Evolutionary conservation across 2,329 filamentous ascomycete species (phyloP), one percentile per base, ranked within the genome.

Genomic region (Hymenoscyphus infarciens): DNA sequence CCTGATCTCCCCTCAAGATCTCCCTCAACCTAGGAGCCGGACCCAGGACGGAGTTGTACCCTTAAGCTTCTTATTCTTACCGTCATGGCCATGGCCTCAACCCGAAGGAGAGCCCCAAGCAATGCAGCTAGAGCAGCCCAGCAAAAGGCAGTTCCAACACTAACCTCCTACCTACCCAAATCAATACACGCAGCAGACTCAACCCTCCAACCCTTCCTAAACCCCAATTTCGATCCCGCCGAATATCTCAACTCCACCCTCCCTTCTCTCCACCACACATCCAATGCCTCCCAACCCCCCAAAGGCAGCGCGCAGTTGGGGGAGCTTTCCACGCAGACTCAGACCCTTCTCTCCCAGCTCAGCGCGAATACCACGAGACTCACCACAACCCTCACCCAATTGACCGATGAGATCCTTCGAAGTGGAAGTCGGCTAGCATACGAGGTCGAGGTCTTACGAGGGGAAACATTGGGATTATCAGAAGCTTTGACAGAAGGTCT

Each of bases 321-420:
- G n/a, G 87, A 94, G 64, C 78, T 97, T 59, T 92, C 92, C 1
- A 82, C 87, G 0, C 90, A 92, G 73, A 89, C 93, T 0, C 93
- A 97, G 76, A 82, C 87, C 3, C 82, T 96, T n/a, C 82, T 97
- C 56, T 91, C 92, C 1, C 90, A 94, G 72, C 85, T 98, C 71
- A 96, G 91, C 73, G 89, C 91, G 8, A 92, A 97, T 74, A 96
- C 92, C 1, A 89, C 91, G 19, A 85, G 92, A 55, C 80, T 97
- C 7, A 92, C 92, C 15, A 87, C 83, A 60, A 90, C 87, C 55
- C 82, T 99, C 63, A 97, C 92, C 35, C 88, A 94, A 72, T 81
- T 98, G 64, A 97, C 95, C 11, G 94, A 99, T 75, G 95, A 98
- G 69, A 98, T 99, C 66, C 77, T 99, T 65, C 86, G 95, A 62